phyloP scores from a whole-genome alignment of 805 yeast species.

The Metschnikowia vanudenii region DNA sequence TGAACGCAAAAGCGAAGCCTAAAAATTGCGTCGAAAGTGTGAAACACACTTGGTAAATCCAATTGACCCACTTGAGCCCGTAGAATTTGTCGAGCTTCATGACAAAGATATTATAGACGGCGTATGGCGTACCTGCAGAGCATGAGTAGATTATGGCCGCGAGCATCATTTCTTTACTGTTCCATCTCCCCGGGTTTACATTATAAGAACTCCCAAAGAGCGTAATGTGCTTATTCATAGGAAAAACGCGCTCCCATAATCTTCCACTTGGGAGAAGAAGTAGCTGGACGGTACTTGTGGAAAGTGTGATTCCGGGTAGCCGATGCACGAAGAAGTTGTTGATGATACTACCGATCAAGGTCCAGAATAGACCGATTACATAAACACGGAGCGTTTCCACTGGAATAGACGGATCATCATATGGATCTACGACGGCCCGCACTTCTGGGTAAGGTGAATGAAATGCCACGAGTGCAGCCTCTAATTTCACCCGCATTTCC shows the following conservation, averaged over 20 bases:
- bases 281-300: conserved; percentile 41
- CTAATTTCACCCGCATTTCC: conserved; percentile 36
- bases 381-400: conserved; percentile 58
- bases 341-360: conserved; percentile 51
- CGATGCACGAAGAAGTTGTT: conserved; percentile 59
- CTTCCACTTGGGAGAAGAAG: conserved; percentile 40
- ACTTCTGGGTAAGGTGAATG: conserved; percentile 67
- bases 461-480: conserved; percentile 42
- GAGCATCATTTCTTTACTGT: conserved; percentile 46
- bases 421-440: conserved; percentile 60
- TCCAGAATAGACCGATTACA: conserved; percentile 50
- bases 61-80: conserved; percentile 43
- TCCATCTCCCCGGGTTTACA: conserved; percentile 45
- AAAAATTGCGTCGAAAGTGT: conserved; percentile 56
- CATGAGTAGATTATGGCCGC: conserved; percentile 44
- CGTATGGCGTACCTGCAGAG: conserved; percentile 43
- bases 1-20: conserved; percentile 67
- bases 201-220: conserved; percentile 26
- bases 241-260: conserved; percentile 37
- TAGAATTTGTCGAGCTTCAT: conserved; percentile 44
- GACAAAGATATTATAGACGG: conserved; percentile 41
- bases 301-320: conserved; percentile 47
- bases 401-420: conserved; percentile 49
- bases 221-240: conserved; percentile 22
- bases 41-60: conserved; percentile 54